Percentiles rank a stretch among this genome's conserved stretches.
phyloP scores from a whole-genome alignment of 371 early-diverging fungal genomes.

The Syncephalis plumigaleata region DNA sequence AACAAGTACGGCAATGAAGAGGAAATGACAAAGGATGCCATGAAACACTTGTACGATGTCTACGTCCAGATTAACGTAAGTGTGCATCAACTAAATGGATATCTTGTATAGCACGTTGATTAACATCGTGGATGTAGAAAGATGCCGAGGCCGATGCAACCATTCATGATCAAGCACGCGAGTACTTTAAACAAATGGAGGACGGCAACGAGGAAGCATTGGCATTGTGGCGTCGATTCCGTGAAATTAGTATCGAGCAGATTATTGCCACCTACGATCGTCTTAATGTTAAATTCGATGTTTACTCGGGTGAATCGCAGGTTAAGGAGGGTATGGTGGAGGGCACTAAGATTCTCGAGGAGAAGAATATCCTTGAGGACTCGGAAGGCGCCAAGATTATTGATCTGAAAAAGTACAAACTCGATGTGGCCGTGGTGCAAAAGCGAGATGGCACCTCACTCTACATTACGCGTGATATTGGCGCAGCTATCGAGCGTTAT shows the following conservation, averaged over 20 bases:
- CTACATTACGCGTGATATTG: slow-evolving; percentile 97
- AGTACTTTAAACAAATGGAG: slow-evolving; percentile 96
- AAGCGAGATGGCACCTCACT: slow-evolving; percentile 95
- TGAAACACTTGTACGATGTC: slow-evolving; percentile 88
- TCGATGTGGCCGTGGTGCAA: slow-evolving; percentile 73
- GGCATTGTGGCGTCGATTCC: slow-evolving; percentile 81
- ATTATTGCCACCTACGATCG: slow-evolving; percentile 90
- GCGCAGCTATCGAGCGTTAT: slow-evolving; percentile 90
- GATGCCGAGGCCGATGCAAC: slow-evolving; percentile 47
- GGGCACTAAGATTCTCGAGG: slow-evolving; percentile 57
- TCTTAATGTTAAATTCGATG: slow-evolving; percentile 89
- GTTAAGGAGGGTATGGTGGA: slow-evolving; percentile 62
- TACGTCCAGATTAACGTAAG: slow-evolving; percentile 85
- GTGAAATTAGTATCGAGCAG: slow-evolving; percentile 86
- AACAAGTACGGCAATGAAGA: slow-evolving; percentile 68
- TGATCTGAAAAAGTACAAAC: slow-evolving; percentile 67
- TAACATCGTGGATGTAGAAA: slow-evolving; percentile 10
- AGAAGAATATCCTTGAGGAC: slow-evolving; percentile 47
- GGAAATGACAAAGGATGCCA: slow-evolving; percentile 68
- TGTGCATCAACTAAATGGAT: neutral
- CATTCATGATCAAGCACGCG: slow-evolving; percentile 81
- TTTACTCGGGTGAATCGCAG: slow-evolving; percentile 98
- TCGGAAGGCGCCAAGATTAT: slow-evolving; percentile 80
- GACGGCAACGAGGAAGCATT: slow-evolving; percentile 83
- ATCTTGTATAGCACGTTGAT: slow-evolving; percentile 1